Percentiles rank a stretch among this genome's conserved stretches.
Conservation (phyloP, 2,329 filamentous ascomycete genomes). For the Daldinia sp. region DNA sequence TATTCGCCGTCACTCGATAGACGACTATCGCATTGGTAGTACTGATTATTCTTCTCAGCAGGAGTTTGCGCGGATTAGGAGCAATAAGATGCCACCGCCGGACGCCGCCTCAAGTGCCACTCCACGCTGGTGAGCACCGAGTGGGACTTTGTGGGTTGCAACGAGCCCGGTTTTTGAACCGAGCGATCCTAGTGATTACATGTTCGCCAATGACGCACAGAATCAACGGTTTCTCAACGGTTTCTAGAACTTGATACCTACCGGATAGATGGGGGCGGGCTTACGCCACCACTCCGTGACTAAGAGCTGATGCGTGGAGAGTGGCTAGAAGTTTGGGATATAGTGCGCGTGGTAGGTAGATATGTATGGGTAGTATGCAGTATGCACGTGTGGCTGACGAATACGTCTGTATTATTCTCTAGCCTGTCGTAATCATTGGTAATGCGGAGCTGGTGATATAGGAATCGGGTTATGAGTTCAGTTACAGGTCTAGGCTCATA, state of each 20-base stretch:
- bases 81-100: not conserved
- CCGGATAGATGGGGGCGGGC: not conserved
- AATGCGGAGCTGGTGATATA: constrained; percentile 3
- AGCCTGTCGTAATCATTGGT: constrained; percentile 5
- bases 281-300: constrained; percentile 13
- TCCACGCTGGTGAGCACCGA: constrained; percentile 15
- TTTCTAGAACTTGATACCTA: constrained; percentile 5
- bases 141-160: constrained; percentile 29
- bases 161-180: constrained; percentile 7
- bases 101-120: constrained; percentile 1
- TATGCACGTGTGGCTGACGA: constrained; percentile 9
- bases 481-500: not conserved
- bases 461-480: not conserved
- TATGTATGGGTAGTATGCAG: constrained; percentile 7
- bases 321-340: constrained; percentile 2
- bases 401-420: constrained; percentile 9
- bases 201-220: constrained; percentile 8
- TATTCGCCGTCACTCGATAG: constrained; percentile 2
- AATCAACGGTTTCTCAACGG: constrained; percentile 1
- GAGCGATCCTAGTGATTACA: not conserved
- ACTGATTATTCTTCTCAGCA: not conserved
- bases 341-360: constrained; percentile 1
- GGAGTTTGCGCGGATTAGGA: constrained; percentile 19
- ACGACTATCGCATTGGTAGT: not conserved
- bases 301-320: constrained; percentile 8